Percentiles rank a stretch among this genome's conserved stretches.
These are phyloP conservation scores for Bonia amplexicaulis DNA, from an alignment of 176 grass and related monocot species.

Conservation along the genomic window DNA sequence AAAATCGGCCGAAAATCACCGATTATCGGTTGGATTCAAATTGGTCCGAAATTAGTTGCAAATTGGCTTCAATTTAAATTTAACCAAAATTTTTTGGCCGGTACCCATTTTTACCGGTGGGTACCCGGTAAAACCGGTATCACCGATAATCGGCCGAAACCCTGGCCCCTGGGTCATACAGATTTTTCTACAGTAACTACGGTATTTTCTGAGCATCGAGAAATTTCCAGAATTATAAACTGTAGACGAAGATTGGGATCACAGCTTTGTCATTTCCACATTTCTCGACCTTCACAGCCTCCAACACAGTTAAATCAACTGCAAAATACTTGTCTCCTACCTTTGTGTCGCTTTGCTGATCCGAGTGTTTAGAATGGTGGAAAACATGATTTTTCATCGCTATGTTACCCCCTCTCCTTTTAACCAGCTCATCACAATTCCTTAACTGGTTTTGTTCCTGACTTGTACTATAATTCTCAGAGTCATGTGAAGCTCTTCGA, in stretches of 20 bases:
- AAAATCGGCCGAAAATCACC: too few relatives aligned
- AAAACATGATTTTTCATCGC: slow-evolving; percentile 25
- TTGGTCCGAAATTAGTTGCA: too few relatives aligned
- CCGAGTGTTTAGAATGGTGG: not conserved
- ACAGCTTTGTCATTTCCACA: not conserved
- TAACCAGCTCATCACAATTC: not conserved
- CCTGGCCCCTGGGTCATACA: too few relatives aligned
- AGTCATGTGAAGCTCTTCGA: slow-evolving; percentile 37
- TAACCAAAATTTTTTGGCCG: too few relatives aligned
- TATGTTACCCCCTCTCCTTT: slow-evolving; percentile 3
- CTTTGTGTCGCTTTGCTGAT: not conserved
- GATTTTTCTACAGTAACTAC: too few relatives aligned
- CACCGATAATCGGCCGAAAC: too few relatives aligned
- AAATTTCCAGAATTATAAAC: slow-evolving; percentile 9
- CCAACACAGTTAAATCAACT: not conserved
- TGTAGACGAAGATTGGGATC: slow-evolving; percentile 22
- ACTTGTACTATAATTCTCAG: slow-evolving; percentile 7
- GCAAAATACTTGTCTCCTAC: not conserved
- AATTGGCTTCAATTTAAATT: too few relatives aligned
- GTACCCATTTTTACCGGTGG: too few relatives aligned
- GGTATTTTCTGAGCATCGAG: not conserved
- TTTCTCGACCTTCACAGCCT: not conserved
- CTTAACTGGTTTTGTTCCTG: not conserved
- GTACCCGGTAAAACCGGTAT: too few relatives aligned
- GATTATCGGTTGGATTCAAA: too few relatives aligned